Base-by-base conservation (phyloP, 2,329 filamentous ascomycete species). In the Phaeomoniella chlamydospora region DNA sequence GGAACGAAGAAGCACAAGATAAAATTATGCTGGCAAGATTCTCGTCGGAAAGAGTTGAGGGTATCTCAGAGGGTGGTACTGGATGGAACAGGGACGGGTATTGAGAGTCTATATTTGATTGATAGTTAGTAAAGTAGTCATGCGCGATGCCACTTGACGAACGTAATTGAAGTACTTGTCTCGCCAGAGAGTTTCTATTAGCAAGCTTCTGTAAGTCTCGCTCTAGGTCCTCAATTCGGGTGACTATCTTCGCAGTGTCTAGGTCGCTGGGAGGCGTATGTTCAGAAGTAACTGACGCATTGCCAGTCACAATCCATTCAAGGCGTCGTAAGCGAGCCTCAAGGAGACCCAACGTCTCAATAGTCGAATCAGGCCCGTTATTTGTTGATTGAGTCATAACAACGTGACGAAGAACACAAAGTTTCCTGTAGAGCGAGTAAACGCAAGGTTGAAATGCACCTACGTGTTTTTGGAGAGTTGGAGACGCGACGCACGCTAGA, bases 1-100 rank as follows among this genome's bases (percentile, higher is more conserved):
- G 61, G 42, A 60, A 66, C 4, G 60, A 51, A 11, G 61, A 51
- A 5, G 61, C 61, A 41, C 64, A 62, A 12, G 62, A 56, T 13
- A 64, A 51, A 32, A 67, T 54, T 6, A 26, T 26, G 22, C 30
- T 61, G 22, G 55, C 45, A 29, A 61, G 51, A 29, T 56, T 52
- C 29, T 53, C 49, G 1, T 50, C 50, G 3, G 53, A 54, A 9
- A 62, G 49, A 18, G 49, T 52, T 34, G 56, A 45, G 3, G 57
- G 57, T 17, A 16, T 10, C 15, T n/a, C 9, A 13, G 18, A 11
- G 11, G 31, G 16, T 12, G 29, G 6, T 26, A 15, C 15, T 13
- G 31, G 29, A 14, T 34, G 31, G 29, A 17, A 29, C 12, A n/a
- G 9, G 6, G 14, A 33, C 13, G 9, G 14, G 4, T 3, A 17